Base-by-base conservation (phyloP, 176 grass and related monocot species). In the Typha latifolia region DNA sequence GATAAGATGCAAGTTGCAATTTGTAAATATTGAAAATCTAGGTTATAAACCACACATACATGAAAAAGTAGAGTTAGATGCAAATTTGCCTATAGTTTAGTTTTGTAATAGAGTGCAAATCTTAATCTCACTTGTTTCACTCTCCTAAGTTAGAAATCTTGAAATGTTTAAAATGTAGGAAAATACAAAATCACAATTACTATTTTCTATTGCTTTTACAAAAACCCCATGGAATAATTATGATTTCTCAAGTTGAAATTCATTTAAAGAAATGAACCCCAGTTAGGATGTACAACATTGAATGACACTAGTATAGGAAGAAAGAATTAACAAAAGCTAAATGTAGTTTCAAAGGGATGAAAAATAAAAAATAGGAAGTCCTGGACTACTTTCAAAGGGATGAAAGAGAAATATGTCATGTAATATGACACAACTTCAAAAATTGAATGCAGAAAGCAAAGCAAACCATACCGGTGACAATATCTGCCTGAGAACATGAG, bases 401-500 rank as follows among this genome's bases (percentile, higher is more conserved):
- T 66, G 32, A 66, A 47, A 32, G 12, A 66, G 34, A 66, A 29
- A 48, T 49, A 13, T 66, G 51, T 68, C 61, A 50, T 73, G 12
- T 14, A 53, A 48, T 72, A 47, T 53, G 49, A 55, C 77, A 47
- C 47, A 79, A 61, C 49, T 70, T 76, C 76, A 70, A 66, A 37
- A 79, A 26, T 51, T 63, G 47, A 73, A 49, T 22, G 78, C 55
- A 62, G 29, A 12, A 32, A 16, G 53, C 32, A 77, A 51, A 10
- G 66, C 1, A 7, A 82, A 50, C 66, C 67, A 57, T 74, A 94
- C 95, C 67, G 69, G 79, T 68, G 79, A 90, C 4, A 99, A 62
- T 84, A 99, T 99, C 78, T 99, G 86, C 79, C 85, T 83, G 47
- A 99, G 95, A 81, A 99, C 77, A 75, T 99, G 95, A 70, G 91